These are phyloP conservation scores for Calonectria ilicicola DNA, from an alignment of 2,329 filamentous ascomycete species.

Conservation along the genomic window DNA sequence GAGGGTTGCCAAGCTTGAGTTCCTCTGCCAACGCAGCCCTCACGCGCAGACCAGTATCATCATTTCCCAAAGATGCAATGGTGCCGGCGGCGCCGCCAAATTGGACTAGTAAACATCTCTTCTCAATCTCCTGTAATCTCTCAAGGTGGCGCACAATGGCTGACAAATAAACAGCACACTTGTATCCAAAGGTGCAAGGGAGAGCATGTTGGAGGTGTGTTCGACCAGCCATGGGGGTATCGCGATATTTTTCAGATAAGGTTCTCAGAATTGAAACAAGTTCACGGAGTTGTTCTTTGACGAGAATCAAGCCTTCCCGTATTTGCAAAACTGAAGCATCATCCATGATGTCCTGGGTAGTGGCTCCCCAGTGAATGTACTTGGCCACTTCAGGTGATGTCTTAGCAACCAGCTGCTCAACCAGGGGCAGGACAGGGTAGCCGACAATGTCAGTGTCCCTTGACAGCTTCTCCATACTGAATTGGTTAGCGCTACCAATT, in stretches of 20 bases:
- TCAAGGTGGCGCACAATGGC: slow-evolving; percentile 61
- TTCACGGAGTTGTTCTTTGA: slow-evolving; percentile 57
- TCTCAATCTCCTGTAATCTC: slow-evolving; percentile 58
- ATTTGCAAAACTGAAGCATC: slow-evolving; percentile 65
- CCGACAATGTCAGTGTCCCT: slow-evolving; percentile 66
- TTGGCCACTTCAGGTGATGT: slow-evolving; percentile 29
- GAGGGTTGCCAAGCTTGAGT: slow-evolving; percentile 59
- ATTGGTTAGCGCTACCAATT: background rate
- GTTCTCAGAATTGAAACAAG: slow-evolving; percentile 56
- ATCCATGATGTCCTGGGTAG: slow-evolving; percentile 53
- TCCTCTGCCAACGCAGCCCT: slow-evolving; percentile 58
- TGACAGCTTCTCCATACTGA: slow-evolving; percentile 46
- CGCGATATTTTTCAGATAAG: slow-evolving; percentile 58
- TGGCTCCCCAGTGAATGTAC: slow-evolving; percentile 60
- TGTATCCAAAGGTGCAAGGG: slow-evolving; percentile 69
- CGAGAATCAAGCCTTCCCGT: slow-evolving; percentile 60
- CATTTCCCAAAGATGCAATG: slow-evolving; percentile 62
- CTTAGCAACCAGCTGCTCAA: slow-evolving; percentile 54
- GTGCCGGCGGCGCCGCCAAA: slow-evolving; percentile 69
- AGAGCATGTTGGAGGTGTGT: slow-evolving; percentile 70
- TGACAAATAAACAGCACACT: slow-evolving; percentile 66
- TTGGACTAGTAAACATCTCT: slow-evolving; percentile 62
- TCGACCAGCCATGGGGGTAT: slow-evolving; percentile 68
- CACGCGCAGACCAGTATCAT: slow-evolving; percentile 62
- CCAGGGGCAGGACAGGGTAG: slow-evolving; percentile 64